Percentiles rank a stretch among this genome's conserved stretches.
These are phyloP conservation scores for Monascus purpureus DNA, from an alignment of 495 filamentous ascomycete species.

Conservation along the genomic window DNA sequence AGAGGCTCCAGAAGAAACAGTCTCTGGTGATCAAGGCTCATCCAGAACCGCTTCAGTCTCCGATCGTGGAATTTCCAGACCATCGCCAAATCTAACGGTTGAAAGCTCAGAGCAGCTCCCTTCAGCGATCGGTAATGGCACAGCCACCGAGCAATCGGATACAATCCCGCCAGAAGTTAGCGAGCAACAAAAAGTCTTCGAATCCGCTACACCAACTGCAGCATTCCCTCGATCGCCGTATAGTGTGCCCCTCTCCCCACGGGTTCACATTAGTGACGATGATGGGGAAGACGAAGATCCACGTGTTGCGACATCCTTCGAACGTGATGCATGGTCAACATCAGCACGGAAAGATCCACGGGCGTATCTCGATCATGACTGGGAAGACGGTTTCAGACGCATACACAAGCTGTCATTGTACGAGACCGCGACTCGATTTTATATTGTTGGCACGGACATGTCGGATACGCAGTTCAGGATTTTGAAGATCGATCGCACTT, in stretches of 20 bases:
- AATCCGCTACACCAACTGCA: not conserved
- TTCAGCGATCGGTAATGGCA: not conserved
- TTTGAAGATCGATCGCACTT: conserved; percentile 84
- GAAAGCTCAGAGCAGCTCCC: not conserved
- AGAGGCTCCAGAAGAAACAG: not conserved
- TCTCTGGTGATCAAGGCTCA: not conserved
- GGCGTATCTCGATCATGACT: conserved; percentile 40
- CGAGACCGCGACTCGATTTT: conserved; percentile 83
- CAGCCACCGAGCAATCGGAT: not conserved
- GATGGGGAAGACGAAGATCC: conserved; percentile 31
- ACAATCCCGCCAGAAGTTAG: not conserved
- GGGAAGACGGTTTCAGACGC: conserved; percentile 58
- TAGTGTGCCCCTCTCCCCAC: conserved; percentile 9
- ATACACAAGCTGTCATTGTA: conserved; percentile 96
- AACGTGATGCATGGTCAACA: conserved; percentile 24
- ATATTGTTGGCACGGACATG: conserved; percentile 84
- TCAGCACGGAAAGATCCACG: conserved; percentile 30
- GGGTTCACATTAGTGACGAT: conserved; percentile 11
- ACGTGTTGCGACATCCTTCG: conserved; percentile 27
- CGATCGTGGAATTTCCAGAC: not conserved
- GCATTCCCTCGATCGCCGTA: conserved; percentile 6
- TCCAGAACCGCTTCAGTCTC: too few species aligned
- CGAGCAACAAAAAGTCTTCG: not conserved
- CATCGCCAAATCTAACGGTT: conserved; percentile 8
- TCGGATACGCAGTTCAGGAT: conserved; percentile 80